Base-by-base conservation (phyloP, 345 rosid species). In the Citrus glauca region DNA sequence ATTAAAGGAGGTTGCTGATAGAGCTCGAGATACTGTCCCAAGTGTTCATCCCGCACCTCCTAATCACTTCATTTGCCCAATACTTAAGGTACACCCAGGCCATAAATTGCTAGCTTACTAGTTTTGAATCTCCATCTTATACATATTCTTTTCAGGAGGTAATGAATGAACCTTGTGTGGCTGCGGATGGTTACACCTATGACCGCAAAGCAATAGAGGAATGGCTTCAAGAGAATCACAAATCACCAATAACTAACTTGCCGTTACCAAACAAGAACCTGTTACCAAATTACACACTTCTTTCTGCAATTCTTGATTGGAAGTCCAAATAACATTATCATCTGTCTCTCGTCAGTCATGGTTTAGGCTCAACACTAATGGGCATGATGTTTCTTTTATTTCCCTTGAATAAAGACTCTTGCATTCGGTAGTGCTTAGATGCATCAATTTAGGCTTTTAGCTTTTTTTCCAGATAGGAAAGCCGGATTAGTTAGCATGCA, bases 121-220 rank as follows among this genome's bases (percentile, higher is more conserved):
- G 11, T 42, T 30, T 7, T 19, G 11, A 22, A 27, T 40, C 20
- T 6, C 13, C 17, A 25, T 77, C 48, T 77, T 79, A 7, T 28
- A 25, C 60, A 6, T 25, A 67, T 61, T 22, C 61, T 50, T 71
- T 78, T 35, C 90, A 95, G 98, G 95, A 87, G 22, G 84, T 93
- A 19, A 95, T 92, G 98, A 78, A 84, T 6, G 97, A 91, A 10
- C 97, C 98, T 8, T 90, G 89, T 81, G 93, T 95, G 72, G 98
- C 98, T 50, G 90, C 97, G 14, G 98, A 95, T 78, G 98, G 98
- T 8, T 93, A 89, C 79, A 91, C 91, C 1, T 93, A 95, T 8
- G 95, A 93, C 42, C 90, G 91, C n/a, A 77, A 71, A 73, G 97
- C 94, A 72, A 91, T 95, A 2, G 90, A 85, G 85, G 81, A 84